phyloP scores from a whole-genome alignment of 345 rosid genomes.

The Salix dunnii region DNA sequence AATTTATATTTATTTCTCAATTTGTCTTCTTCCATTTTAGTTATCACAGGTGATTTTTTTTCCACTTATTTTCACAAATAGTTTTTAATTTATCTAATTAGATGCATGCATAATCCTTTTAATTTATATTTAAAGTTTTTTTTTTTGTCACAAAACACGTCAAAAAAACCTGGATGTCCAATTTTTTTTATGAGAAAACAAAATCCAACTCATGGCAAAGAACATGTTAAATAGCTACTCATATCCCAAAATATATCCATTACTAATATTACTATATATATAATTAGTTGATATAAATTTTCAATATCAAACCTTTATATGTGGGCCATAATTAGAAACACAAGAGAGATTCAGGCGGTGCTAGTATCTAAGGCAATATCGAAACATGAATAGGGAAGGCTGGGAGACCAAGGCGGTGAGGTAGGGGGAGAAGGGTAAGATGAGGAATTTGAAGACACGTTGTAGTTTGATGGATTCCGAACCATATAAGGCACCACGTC shows the following conservation, averaged over 20 bases:
- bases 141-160: no score
- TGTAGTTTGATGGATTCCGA: constrained; percentile 34
- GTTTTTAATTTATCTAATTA: no score
- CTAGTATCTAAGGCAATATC: constrained; percentile 16
- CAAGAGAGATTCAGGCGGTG: constrained; percentile 1
- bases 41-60: no score
- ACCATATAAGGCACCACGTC: constrained; percentile 67
- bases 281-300: no score
- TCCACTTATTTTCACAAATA: accelerated
- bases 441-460: constrained; percentile 29
- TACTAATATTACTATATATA: no score
- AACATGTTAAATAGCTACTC: no score
- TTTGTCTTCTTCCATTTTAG: no score
- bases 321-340: neutral
- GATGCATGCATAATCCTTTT: accelerated
- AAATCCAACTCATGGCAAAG: accelerated
- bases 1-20: accelerated
- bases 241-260: no score
- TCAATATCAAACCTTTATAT: neutral
- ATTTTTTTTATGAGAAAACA: no score
- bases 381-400: constrained; percentile 20
- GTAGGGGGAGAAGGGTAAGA: constrained; percentile 41
- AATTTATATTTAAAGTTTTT: no score
- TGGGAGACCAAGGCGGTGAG: constrained; percentile 58
- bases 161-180: accelerated